These are phyloP conservation scores for Mortierella alpina DNA, from an alignment of 192 early-diverging fungal genomes.

Conservation along the genomic window DNA sequence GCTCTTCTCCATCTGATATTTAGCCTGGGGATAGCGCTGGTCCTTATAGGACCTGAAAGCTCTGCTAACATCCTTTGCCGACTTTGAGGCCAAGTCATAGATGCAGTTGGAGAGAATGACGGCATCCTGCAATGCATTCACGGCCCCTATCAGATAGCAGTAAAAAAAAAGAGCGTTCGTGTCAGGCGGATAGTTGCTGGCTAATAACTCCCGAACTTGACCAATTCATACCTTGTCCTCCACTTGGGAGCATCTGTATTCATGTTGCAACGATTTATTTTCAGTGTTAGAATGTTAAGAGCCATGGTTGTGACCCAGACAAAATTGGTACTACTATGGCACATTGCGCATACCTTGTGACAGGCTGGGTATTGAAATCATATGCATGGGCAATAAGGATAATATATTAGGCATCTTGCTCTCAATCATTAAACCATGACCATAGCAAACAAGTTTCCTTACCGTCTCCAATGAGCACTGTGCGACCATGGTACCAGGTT, in stretches of 20 bases:
- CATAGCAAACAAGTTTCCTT: neutral
- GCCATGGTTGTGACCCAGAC: no score
- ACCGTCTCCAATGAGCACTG: constrained; percentile 29
- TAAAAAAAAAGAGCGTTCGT: neutral
- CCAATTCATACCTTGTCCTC: neutral
- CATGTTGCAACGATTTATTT: no score
- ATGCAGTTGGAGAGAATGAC: constrained; percentile 24
- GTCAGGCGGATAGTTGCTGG: neutral
- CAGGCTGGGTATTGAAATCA: neutral
- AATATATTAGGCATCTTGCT: neutral
- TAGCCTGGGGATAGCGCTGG: constrained; percentile 14
- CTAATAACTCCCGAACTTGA: neutral
- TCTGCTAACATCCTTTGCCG: neutral
- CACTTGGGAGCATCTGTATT: no score
- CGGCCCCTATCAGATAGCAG: neutral
- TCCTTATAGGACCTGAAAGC: constrained; percentile 22
- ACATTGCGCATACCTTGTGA: no score
- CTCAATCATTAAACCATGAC: neutral
- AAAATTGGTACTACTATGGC: no score
- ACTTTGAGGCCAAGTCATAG: constrained; percentile 9
- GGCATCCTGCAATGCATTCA: constrained; percentile 38
- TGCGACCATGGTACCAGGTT: constrained; percentile 30
- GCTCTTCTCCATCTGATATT: constrained; percentile 3
- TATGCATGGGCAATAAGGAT: no score
- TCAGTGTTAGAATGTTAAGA: no score